These are phyloP conservation scores for Brasenia schreberi DNA, from an alignment of 164 flowering plant genomes.

Conservation along the genomic window DNA sequence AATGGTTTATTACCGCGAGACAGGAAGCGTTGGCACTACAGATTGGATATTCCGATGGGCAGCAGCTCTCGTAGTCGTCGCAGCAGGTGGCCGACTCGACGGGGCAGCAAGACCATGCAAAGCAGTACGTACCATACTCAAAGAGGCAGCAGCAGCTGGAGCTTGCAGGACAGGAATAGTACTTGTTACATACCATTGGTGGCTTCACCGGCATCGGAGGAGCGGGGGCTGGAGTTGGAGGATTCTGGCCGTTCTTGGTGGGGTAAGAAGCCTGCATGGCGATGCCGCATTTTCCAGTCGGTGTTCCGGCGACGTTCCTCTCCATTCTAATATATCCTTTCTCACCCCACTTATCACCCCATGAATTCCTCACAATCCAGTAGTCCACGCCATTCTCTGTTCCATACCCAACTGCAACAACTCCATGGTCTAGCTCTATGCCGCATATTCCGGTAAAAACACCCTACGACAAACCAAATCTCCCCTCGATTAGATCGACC, in stretches of 20 bases:
- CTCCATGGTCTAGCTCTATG: constrained; percentile 79
- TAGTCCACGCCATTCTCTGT: constrained; percentile 64
- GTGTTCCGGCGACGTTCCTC: constrained; percentile 30
- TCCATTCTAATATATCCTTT: constrained; percentile 62
- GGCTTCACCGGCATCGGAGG: constrained; percentile 70
- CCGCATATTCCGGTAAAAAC: constrained; percentile 75
- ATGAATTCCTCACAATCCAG: constrained; percentile 90
- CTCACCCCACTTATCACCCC: constrained; percentile 93
- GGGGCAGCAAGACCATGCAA: constrained; percentile 93
- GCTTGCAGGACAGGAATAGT: constrained; percentile 43
- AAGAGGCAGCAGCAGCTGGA: constrained; percentile 73
- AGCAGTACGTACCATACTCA: constrained; percentile 37
- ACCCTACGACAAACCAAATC: constrained; percentile 33
- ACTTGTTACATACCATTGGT: constrained; percentile 45
- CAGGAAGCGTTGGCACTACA: constrained; percentile 62
- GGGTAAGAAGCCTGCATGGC: constrained; percentile 86
- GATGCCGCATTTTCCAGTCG: constrained; percentile 71
- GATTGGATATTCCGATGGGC: constrained; percentile 84
- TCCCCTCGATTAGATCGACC: not conserved
- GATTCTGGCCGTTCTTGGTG: constrained; percentile 57
- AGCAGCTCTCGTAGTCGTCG: constrained; percentile 73
- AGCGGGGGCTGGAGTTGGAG: constrained; percentile 91
- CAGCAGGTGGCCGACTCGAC: constrained; percentile 88
- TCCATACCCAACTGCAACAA: constrained; percentile 83
- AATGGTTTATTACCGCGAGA: constrained; percentile 58